These are phyloP conservation scores for Fusarium metavorans DNA, from an alignment of 2,329 filamentous ascomycete species.

Conservation along the genomic window DNA sequence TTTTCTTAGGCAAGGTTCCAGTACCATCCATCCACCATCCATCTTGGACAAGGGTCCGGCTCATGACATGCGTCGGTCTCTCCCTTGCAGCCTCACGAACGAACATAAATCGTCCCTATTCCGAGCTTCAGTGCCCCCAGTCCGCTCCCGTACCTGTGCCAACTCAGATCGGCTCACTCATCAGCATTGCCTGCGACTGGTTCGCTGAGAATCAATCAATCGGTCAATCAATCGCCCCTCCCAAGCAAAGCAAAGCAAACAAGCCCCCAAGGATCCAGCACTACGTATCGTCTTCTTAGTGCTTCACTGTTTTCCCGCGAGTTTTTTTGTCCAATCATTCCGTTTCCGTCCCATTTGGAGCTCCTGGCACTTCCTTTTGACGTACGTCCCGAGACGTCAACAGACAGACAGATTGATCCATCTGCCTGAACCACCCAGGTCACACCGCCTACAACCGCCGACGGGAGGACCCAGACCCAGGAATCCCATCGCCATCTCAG, in stretches of 20 bases:
- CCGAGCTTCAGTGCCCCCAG: constrained; percentile 36
- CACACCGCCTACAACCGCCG: constrained; percentile 47
- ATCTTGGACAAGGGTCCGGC: constrained; percentile 42
- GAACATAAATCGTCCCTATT: constrained; percentile 47
- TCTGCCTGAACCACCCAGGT: constrained; percentile 40
- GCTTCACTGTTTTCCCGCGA: constrained; percentile 42
- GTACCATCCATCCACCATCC: constrained; percentile 1
- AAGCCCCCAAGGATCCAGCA: constrained; percentile 33
- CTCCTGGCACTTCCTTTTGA: constrained; percentile 27
- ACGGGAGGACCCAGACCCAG: constrained; percentile 44
- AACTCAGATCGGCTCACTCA: constrained; percentile 41
- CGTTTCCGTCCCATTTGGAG: constrained; percentile 34
- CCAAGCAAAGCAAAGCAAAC: background rate
- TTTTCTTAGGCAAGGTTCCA: background rate
- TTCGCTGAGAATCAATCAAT: constrained; percentile 39
- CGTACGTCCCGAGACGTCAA: background rate
- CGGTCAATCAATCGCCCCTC: background rate
- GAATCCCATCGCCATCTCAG: constrained; percentile 43
- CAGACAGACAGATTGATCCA: constrained; percentile 39
- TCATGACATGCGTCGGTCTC: constrained; percentile 44
- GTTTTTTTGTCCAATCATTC: constrained; percentile 36
- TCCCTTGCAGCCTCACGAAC: constrained; percentile 46
- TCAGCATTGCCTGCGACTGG: constrained; percentile 40
- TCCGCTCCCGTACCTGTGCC: constrained; percentile 29
- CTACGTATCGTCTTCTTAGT: constrained; percentile 45